phyloP scores from a whole-genome alignment of 2,329 filamentous ascomycete species.

The Penicillium sp. region DNA sequence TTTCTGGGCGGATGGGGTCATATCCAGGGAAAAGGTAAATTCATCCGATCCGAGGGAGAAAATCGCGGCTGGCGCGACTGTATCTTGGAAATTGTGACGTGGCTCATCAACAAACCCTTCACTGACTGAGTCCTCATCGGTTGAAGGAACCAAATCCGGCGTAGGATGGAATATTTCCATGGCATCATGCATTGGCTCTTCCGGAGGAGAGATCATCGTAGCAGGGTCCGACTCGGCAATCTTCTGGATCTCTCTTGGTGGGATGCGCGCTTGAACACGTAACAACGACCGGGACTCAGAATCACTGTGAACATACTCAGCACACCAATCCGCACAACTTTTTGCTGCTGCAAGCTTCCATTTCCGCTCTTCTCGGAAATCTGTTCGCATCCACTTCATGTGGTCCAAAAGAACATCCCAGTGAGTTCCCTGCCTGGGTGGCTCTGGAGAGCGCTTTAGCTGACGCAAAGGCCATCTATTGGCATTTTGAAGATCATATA shows the following conservation, averaged over 20 bases:
- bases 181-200: slow-evolving; percentile 39
- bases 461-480: slow-evolving; percentile 94
- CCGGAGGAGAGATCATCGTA: slow-evolving; percentile 35
- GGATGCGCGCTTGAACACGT: slow-evolving; percentile 63
- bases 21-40: slow-evolving; percentile 76
- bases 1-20: slow-evolving; percentile 75
- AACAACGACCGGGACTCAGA: slow-evolving; percentile 68
- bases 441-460: slow-evolving; percentile 81
- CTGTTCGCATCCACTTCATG: slow-evolving; percentile 97
- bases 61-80: slow-evolving; percentile 72
- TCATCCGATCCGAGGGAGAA: slow-evolving; percentile 84
- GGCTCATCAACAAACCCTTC: slow-evolving; percentile 53
- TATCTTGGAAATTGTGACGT: slow-evolving; percentile 48
- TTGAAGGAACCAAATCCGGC: slow-evolving; percentile 70
- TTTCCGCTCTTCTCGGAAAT: slow-evolving; percentile 91
- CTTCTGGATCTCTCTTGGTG: slow-evolving; percentile 31
- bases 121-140: slow-evolving; percentile 62
- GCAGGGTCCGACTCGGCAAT: slow-evolving; percentile 34
- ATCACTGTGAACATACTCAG: slow-evolving; percentile 74
- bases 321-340: slow-evolving; percentile 80
- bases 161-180: slow-evolving; percentile 56
- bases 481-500: slow-evolving; percentile 88
- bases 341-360: slow-evolving; percentile 86
- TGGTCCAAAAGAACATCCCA: slow-evolving; percentile 87
- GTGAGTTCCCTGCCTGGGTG: slow-evolving; percentile 75